Percentiles rank a stretch among this genome's conserved stretches.
Evolutionary conservation across 306 rosid species (phyloP).

Genomic region (Vigna trinervia): DNA sequence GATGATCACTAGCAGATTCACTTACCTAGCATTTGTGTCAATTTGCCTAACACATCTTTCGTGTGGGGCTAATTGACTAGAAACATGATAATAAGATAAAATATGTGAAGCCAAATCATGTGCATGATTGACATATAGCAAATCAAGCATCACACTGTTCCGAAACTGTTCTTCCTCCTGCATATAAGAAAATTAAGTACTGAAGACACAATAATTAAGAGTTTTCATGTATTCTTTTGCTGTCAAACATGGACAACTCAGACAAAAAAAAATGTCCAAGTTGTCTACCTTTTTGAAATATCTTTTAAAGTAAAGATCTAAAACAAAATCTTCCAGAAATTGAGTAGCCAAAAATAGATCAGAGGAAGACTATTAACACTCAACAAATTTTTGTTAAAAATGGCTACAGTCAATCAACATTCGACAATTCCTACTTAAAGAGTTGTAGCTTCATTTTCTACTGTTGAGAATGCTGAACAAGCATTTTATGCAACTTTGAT

Average conservation of each 20-base stretch:
- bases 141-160: slow-evolving; percentile 73
- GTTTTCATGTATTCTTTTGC: slow-evolving; percentile 17
- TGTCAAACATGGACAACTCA: slow-evolving; percentile 14
- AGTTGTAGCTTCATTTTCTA: slow-evolving; percentile 27
- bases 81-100: slow-evolving; percentile 45
- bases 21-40: slow-evolving; percentile 67
- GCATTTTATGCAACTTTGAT: slow-evolving; percentile 28
- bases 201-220: neutral
- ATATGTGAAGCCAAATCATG: slow-evolving; percentile 71
- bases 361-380: slow-evolving; percentile 17
- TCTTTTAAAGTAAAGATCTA: neutral
- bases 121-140: slow-evolving; percentile 61
- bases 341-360: slow-evolving; percentile 31
- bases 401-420: slow-evolving; percentile 23
- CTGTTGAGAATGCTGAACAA: slow-evolving; percentile 23
- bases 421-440: slow-evolving; percentile 31
- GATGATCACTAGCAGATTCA: slow-evolving; percentile 27
- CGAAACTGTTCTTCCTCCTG: slow-evolving; percentile 75
- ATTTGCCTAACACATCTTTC: slow-evolving; percentile 47
- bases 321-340: slow-evolving; percentile 28
- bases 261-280: neutral
- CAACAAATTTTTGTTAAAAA: slow-evolving; percentile 3
- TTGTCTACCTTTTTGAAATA: slow-evolving; percentile 33
- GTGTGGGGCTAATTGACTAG: slow-evolving; percentile 47
- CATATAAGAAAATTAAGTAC: slow-evolving; percentile 44